These are phyloP conservation scores for Cladosporium sp. DNA, from an alignment of 2,329 filamentous ascomycete genomes.

Conservation along the genomic window DNA sequence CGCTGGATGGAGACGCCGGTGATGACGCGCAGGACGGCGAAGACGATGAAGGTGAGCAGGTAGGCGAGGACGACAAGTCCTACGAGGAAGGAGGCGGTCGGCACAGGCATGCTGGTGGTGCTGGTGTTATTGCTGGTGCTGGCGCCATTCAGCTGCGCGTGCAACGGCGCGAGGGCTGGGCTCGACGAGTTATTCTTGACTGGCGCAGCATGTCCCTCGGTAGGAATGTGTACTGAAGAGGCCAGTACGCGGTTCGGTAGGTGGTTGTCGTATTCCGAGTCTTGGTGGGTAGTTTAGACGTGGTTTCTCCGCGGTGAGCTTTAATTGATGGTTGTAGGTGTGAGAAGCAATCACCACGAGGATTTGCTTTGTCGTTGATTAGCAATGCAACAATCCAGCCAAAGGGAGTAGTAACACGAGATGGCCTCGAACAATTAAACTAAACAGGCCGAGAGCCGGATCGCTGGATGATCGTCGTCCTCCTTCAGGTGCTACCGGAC, in stretches of 20 bases:
- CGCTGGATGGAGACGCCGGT: constrained; percentile 95
- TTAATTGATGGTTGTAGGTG: too few relatives aligned
- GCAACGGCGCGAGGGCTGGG: constrained; percentile 5
- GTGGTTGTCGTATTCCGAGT: background rate
- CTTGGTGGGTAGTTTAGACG: background rate
- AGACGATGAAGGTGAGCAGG: constrained; percentile 85
- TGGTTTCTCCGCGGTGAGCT: background rate
- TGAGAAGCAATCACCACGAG: too few relatives aligned
- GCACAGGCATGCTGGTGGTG: constrained; percentile 38
- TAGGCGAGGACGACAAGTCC: constrained; percentile 83
- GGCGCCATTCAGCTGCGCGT: constrained; percentile 22
- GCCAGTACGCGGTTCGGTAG: background rate
- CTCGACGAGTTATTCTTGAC: background rate
- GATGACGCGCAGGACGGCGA: constrained; percentile 85
- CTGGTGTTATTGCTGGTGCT: constrained; percentile 5
- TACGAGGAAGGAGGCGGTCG: constrained; percentile 66
- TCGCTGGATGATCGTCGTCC: too few relatives aligned
- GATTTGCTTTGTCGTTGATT: too few relatives aligned
- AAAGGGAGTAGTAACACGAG: too few relatives aligned
- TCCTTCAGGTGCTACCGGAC: too few relatives aligned
- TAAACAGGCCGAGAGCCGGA: too few relatives aligned
- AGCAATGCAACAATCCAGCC: too few relatives aligned
- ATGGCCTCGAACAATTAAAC: too few relatives aligned
- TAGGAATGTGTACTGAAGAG: background rate
- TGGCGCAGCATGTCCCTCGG: constrained; percentile 3